A percentile compares a stretch with the other conserved stretches of the same genome.
Evolutionary conservation across 805 yeast species (phyloP).

Genomic region (Lachancea kluyveri): DNA sequence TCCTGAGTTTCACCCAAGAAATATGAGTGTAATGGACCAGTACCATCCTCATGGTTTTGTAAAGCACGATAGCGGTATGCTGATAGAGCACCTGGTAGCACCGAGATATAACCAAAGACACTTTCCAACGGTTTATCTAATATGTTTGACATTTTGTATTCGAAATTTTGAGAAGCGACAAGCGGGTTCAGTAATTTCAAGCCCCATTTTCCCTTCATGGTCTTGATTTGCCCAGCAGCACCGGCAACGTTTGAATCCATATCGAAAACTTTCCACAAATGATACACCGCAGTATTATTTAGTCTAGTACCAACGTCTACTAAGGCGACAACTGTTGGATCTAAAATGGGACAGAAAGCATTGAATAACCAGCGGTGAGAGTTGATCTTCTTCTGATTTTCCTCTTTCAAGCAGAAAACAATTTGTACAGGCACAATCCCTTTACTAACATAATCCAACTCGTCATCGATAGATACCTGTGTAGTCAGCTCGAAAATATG

Average conservation of each 20-base stretch:
- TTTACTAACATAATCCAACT: conserved; percentile 83
- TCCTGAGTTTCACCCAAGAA: conserved; percentile 80
- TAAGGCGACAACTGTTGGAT: conserved; percentile 84
- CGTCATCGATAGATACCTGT: conserved; percentile 86
- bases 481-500: conserved; percentile 96
- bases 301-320: conserved; percentile 98
- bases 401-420: conserved; percentile 86
- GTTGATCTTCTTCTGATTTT: conserved; percentile 87
- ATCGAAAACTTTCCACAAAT: conserved; percentile 96
- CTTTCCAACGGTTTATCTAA: conserved; percentile 93
- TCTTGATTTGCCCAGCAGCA: conserved; percentile 96
- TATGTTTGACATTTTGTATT: conserved; percentile 94
- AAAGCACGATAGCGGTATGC: conserved; percentile 90
- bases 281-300: conserved; percentile 81
- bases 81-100: conserved; percentile 91
- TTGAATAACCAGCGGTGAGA: conserved; percentile 98
- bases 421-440: conserved; percentile 93
- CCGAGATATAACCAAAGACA: conserved; percentile 86
- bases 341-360: conserved; percentile 85
- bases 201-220: conserved; percentile 91
- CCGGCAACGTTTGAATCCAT: conserved; percentile 96
- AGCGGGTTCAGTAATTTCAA: conserved; percentile 76
- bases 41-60: conserved; percentile 78
- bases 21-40: conserved; percentile 85
- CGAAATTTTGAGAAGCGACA: conserved; percentile 94